Percentiles rank a stretch among this genome's conserved stretches.
Conservation (phyloP, 106 monocot species). For the Dendrobium huoshanense region DNA sequence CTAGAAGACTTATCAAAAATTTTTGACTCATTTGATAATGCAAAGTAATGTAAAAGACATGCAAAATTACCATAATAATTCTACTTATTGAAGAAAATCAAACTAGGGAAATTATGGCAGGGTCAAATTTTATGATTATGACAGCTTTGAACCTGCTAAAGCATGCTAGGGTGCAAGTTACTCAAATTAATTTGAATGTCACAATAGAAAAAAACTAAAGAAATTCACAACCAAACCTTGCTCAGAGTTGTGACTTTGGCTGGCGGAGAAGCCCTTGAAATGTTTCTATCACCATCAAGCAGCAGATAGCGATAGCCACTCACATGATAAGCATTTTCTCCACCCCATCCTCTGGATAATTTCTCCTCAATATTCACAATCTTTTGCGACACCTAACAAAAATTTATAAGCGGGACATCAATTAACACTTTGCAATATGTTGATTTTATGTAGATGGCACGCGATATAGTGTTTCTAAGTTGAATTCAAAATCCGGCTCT, state of each 20-base stretch:
- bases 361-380: constrained; percentile 67
- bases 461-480: neutral
- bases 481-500: neutral
- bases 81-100: neutral
- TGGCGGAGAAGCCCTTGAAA: constrained; percentile 84
- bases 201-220: neutral
- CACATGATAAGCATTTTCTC: constrained; percentile 99
- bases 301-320: constrained; percentile 87
- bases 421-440: neutral
- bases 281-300: constrained; percentile 54
- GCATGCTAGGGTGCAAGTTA: neutral
- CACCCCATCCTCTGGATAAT: constrained; percentile 85
- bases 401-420: neutral
- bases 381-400: constrained; percentile 66
- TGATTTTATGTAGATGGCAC: neutral
- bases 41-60: neutral
- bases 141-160: neutral
- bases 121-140: neutral
- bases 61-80: neutral
- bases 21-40: neutral
- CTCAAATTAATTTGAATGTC: neutral
- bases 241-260: constrained; percentile 88
- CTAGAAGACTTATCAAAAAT: neutral
- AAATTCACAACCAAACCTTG: constrained; percentile 45
- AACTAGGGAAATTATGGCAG: neutral